Percentiles rank a stretch among this genome's conserved stretches.
Evolutionary conservation across 352 stramenopile species (phyloP).

Genomic region (Plasmopara muralis): DNA sequence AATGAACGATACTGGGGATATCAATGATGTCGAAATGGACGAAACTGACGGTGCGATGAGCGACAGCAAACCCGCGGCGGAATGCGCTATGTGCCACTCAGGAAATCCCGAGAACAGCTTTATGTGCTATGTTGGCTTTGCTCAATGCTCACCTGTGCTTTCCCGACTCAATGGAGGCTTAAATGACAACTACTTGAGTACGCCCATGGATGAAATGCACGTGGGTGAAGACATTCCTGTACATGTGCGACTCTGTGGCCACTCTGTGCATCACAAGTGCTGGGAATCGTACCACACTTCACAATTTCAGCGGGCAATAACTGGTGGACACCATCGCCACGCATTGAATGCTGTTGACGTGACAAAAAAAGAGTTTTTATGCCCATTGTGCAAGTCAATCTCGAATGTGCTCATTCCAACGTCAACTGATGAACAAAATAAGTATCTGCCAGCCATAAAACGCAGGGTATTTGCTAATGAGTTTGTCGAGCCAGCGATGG

Average conservation of each 20-base stretch:
- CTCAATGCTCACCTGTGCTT: conserved; percentile 69
- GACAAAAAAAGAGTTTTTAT: conserved; percentile 95
- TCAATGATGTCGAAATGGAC: conserved; percentile 27
- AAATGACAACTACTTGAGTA: conserved; percentile 49
- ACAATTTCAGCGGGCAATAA: conserved; percentile 90
- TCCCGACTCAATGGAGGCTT: conserved; percentile 59
- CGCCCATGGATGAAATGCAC: conserved; percentile 84
- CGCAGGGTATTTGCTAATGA: conserved; percentile 15
- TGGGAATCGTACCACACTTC: conserved; percentile 94
- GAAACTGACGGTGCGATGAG: conserved; percentile 43
- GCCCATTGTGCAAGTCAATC: conserved; percentile 96
- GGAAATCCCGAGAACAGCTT: conserved; percentile 71
- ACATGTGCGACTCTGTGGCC: conserved; percentile 86
- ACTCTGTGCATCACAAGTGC: conserved; percentile 93
- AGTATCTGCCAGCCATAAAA: conserved; percentile 25
- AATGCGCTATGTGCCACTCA: conserved; percentile 85
- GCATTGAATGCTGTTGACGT: conserved; percentile 92
- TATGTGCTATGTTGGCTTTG: conserved; percentile 85
- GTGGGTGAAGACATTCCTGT: conserved; percentile 73
- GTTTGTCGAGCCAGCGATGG: conserved; percentile 7
- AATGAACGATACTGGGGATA: conserved; percentile 20
- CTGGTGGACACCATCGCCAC: conserved; percentile 89
- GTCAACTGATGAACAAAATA: conserved; percentile 45
- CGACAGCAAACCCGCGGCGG: conserved; percentile 29
- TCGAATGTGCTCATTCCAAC: conserved; percentile 94